Evolutionary conservation across 2,329 filamentous ascomycete genomes (phyloP), one percentile per base, ranked within the genome.

Genomic region (Colletotrichum theobromicola): DNA sequence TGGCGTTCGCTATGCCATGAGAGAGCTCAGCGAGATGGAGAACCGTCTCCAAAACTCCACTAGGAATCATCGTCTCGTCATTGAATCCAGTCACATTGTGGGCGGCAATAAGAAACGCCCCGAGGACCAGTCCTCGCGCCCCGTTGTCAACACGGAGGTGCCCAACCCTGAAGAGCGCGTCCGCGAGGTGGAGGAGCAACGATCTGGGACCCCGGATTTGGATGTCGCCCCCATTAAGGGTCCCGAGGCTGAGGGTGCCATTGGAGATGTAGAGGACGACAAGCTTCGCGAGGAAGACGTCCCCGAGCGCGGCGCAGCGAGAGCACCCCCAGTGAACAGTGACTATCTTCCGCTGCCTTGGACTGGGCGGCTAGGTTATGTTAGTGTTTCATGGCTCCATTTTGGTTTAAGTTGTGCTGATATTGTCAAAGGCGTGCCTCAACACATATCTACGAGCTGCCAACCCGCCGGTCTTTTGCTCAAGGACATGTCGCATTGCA

Each of bases 311-410:
- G 85, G 83, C 2, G 84, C 86, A 4, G 82, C 37, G 13, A 65
- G 95, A 70, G 90, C 93, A 15, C 95, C 95, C 8, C 91, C 95
- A 0, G 92, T 98, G 18, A 94, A 98, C 80, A 98, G 95, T 80
- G 90, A 91, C 77, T 94, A 93, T 79, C 87, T 98, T 24, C 96
- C 96, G 28, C 83, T 98, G 26, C 96, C 96, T 1, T 98, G 96
- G 96, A 95, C 93, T 84, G 96, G 96, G 1, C 90, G 96, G 32
- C 82, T 98, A 75, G 96, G 96, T 72, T 98, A 98, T 89, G 95
- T 96, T 83, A 86, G 93, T 61, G 72, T 53, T 4, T 5, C 10
- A n/a, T 4, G 7, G 3, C 24, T 5, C 21, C 24, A 37, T n/a
- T 3, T 13, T 64, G 3, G 13, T 21, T 21, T 50, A 2, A 5